Base-by-base conservation (phyloP, 2,329 filamentous ascomycete genomes). In the Ceratocystis alfenasii region DNA sequence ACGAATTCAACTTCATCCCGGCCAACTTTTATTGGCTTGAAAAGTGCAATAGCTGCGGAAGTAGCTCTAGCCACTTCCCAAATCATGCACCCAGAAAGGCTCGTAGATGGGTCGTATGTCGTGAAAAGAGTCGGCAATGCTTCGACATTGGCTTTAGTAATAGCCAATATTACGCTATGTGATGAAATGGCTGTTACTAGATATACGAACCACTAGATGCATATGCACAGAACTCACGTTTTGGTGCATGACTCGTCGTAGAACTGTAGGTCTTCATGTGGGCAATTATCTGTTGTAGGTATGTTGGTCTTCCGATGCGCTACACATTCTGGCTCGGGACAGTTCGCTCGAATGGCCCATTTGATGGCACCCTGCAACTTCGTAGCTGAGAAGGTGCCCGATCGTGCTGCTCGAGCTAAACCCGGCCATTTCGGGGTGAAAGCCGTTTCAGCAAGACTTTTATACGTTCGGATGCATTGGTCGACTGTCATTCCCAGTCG, bases 31-130 rank as follows among this genome's bases (percentile, higher is more conserved):
- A 73, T 71, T 4, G 72, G 68, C 50, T 74, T 71, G 68, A 74
- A 74, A 64, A 72, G 73, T 0, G 71, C 70, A 0, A 71, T 69
- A 2, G 72, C 71, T 2, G 72, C 71, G 1, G 71, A 73, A n/a
- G 71, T 73, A 2, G 72, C 72, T 2, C 72, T 70, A 8, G 72
- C 73, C 2, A 72, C 68, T 33, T 74, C 59, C 72, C 72, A 74
- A 7, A 74, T 72, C 1, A 69, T 67, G 63, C 71, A 74, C 48
- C 55, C 61, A 10, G 69, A 12, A 46, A 71, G 68, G 41, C 22
- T 63, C 10, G 64, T 44, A 3, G 69, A 68, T n/a, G 61, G 69
- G 59, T 72, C 70, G 62, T 72, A 73, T 2, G 71, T 73, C 46
- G 57, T 71, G 57, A 74, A 71, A 1, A 74, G 68, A 0, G 69